Conservation (phyloP, 1,284 basidiomycete genomes). For the Fistulinella staudtii region DNA sequence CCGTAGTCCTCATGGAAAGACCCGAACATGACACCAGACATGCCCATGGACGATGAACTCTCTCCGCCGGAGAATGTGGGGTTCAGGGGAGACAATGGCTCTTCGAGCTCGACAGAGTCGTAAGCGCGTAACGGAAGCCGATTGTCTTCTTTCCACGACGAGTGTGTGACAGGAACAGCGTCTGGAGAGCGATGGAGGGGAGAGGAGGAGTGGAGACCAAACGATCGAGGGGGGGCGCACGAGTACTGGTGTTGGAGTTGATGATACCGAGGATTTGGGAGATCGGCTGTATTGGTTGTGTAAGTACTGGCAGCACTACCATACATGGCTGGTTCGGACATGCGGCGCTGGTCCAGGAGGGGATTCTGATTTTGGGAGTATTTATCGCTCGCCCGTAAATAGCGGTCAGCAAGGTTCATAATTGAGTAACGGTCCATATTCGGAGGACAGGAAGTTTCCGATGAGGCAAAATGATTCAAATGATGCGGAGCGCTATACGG, state of each 20-base stretch:
- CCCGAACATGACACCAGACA: slow-evolving; percentile 39
- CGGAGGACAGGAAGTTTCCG: slow-evolving; percentile 35
- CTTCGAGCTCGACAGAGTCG: slow-evolving; percentile 36
- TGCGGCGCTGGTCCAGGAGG: slow-evolving; percentile 52
- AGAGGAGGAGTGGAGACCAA: slow-evolving; percentile 31
- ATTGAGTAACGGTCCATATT: slow-evolving; percentile 39
- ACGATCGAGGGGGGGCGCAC: slow-evolving; percentile 29
- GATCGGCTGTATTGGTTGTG: slow-evolving; percentile 25
- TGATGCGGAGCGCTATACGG: slow-evolving; percentile 43
- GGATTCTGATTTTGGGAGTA: slow-evolving; percentile 35
- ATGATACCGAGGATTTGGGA: slow-evolving; percentile 26
- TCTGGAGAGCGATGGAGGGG: slow-evolving; percentile 41
- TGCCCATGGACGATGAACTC: slow-evolving; percentile 34
- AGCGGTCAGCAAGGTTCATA: slow-evolving; percentile 32
- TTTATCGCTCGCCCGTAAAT: slow-evolving; percentile 38
- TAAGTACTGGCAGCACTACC: slow-evolving; percentile 25
- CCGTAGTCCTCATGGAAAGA: slow-evolving; percentile 46
- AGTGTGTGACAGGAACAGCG: slow-evolving; percentile 38
- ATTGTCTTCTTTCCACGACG: slow-evolving; percentile 33
- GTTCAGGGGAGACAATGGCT: slow-evolving; percentile 48
- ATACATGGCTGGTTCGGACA: slow-evolving; percentile 58
- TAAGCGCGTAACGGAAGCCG: slow-evolving; percentile 28
- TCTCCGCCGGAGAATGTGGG: slow-evolving; percentile 41
- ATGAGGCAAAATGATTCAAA: slow-evolving; percentile 40
- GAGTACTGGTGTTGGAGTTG: slow-evolving; percentile 34